Evolutionary conservation across 257 asterid species (phyloP).

Genomic region (Hygrophila difformis): DNA sequence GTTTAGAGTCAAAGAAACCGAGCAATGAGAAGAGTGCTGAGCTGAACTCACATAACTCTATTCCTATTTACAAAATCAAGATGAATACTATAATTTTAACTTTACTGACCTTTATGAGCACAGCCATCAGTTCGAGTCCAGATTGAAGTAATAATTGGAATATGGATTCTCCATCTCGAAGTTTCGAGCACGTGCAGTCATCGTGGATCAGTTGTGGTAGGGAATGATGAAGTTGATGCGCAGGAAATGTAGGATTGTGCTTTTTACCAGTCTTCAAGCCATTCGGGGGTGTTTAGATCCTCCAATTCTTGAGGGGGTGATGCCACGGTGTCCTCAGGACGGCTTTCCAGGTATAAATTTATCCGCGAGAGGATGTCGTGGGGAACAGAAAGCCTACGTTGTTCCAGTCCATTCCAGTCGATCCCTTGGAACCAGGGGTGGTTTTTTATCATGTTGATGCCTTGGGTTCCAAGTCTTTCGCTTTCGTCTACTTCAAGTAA

Average conservation of each 20-base stretch:
- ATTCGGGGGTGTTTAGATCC: conserved; percentile 60
- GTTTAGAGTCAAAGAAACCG: too few species aligned
- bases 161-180: too few species aligned
- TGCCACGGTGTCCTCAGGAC: conserved; percentile 27
- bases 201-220: background rate
- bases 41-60: too few species aligned
- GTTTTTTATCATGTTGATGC: conserved; percentile 50
- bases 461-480: conserved; percentile 76
- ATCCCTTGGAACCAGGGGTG: conserved; percentile 77
- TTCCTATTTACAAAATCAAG: too few species aligned
- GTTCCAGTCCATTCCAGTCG: conserved; percentile 65
- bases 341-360: conserved; percentile 45
- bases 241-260: background rate
- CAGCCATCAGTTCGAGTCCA: too few species aligned
- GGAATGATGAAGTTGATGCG: background rate
- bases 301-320: conserved; percentile 40
- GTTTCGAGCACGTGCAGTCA: too few species aligned
- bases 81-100: too few species aligned
- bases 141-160: too few species aligned
- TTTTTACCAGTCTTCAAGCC: conserved; percentile 89
- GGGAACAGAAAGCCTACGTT: conserved; percentile 38
- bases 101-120: too few species aligned
- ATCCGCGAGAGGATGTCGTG: conserved; percentile 52
- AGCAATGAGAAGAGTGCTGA: too few species aligned
- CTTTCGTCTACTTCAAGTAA: conserved; percentile 77